Base-by-base conservation (phyloP, 2,329 filamentous ascomycete genomes). In the Alternaria sp. region DNA sequence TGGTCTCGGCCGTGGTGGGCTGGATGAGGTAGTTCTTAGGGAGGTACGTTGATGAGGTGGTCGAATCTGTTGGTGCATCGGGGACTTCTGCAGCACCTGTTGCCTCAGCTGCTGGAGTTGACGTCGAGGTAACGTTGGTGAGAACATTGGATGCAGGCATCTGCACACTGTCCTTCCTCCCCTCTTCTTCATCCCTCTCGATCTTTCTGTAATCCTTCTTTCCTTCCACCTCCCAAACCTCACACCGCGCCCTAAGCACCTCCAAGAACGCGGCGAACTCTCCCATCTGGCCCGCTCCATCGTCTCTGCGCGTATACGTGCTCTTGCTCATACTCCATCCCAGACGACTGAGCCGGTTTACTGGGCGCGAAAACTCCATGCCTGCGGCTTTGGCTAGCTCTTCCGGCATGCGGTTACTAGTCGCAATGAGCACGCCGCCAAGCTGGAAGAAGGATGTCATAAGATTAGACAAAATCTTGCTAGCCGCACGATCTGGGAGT, bases 221-320 rank as follows among this genome's bases (percentile, higher is more conserved):
- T 2, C 91, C 89, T 69, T 93, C 90, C 87, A 95, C 93, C 75
- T 94, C 90, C 91, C 91, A 94, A 54, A 94, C 89, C 71, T 95
- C 91, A 74, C 92, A 95, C 58, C 92, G 85, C 10, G 91, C 90
- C 74, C 91, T 91, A 36, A 95, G 77, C 0, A 95, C 89, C 46
- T 93, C 90, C 10, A 95, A 81, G 66, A 96, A 95, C 3, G 86
- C 85, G 3, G 90, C 87, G 81, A 94, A 95, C 73, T 95, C 92
- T 58, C 90, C 91, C 49, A 87, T 86, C 43, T 86, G 56, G 58
- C 75, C 69, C 43, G 74, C 70, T 28, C 71, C 77, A 65, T 72
- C 80, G 62, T 82, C 77, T 54, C 67, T 74, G 62, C 77, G 74
- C 8, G 72, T 68, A 79, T 87, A 30, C 80, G 81, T 58, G 87